Evolutionary conservation across 2,329 filamentous ascomycete genomes (phyloP).

Genomic region (Hymenoscyphus linearis): DNA sequence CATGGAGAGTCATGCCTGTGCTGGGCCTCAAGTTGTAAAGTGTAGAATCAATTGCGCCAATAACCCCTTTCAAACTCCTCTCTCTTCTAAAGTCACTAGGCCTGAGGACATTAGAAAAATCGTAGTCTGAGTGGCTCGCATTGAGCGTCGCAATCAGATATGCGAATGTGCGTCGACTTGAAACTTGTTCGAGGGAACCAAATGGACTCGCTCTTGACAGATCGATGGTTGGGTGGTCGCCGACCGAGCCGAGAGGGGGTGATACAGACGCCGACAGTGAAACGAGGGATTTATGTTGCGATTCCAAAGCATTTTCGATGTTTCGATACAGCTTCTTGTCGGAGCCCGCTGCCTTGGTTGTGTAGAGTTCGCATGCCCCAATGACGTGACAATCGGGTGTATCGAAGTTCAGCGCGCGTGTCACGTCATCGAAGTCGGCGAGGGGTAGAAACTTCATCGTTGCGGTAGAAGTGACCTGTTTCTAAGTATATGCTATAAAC

Average conservation of each 20-base stretch:
- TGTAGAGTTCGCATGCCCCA: slow-evolving; percentile 94
- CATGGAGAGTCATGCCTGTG: slow-evolving; percentile 35
- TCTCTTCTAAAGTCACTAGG: slow-evolving; percentile 88
- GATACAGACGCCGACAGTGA: slow-evolving; percentile 84
- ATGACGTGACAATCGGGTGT: slow-evolving; percentile 88
- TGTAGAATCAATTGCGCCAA: slow-evolving; percentile 82
- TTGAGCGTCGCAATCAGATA: slow-evolving; percentile 96
- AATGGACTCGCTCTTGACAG: slow-evolving; percentile 87
- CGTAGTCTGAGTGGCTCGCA: slow-evolving; percentile 92
- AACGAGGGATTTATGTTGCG: slow-evolving; percentile 82
- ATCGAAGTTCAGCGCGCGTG: slow-evolving; percentile 90
- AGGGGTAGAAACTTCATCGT: slow-evolving; percentile 77
- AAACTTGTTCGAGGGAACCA: slow-evolving; percentile 80
- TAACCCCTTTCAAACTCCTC: slow-evolving; percentile 71
- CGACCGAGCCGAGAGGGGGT: slow-evolving; percentile 70
- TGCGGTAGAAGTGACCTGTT: slow-evolving; percentile 18
- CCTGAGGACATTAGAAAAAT: slow-evolving; percentile 88
- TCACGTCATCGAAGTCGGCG: slow-evolving; percentile 85
- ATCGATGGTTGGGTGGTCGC: slow-evolving; percentile 55
- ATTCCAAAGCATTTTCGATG: slow-evolving; percentile 86
- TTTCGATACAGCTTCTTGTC: slow-evolving; percentile 98
- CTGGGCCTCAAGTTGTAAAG: slow-evolving; percentile 78
- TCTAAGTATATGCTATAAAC: slow-evolving; percentile 26
- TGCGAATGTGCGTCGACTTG: slow-evolving; percentile 86
- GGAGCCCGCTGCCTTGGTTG: slow-evolving; percentile 87